These are phyloP conservation scores for Carex pumila DNA, from an alignment of 176 grass and related monocot species.

Conservation along the genomic window DNA sequence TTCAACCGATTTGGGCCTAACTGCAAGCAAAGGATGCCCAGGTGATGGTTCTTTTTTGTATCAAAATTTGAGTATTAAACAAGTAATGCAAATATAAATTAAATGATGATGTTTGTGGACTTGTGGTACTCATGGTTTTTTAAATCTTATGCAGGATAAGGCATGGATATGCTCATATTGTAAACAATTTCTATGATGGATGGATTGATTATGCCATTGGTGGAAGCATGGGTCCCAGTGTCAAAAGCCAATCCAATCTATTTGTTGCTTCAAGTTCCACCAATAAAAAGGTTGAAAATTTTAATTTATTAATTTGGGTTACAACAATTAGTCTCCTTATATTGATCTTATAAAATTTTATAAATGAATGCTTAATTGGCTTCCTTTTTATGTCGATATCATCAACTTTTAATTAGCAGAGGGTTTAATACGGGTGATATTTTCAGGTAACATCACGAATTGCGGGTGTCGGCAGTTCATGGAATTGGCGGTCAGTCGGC, in stretches of 20 bases:
- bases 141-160: constrained; percentile 36
- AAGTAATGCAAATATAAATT: neutral
- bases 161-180: constrained; percentile 69
- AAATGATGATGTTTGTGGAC: neutral
- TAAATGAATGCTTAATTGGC: no score
- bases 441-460: constrained; percentile 49
- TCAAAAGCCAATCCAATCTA: constrained; percentile 75
- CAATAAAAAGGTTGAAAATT: constrained; percentile 36
- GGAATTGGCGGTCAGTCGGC: constrained; percentile 58
- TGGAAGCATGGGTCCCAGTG: constrained; percentile 55
- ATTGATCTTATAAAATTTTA: no score
- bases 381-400: no score
- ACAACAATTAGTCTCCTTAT: neutral
- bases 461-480: neutral
- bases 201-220: constrained; percentile 84
- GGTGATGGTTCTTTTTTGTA: constrained; percentile 29
- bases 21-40: constrained; percentile 89
- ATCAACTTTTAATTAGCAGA: neutral
- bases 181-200: constrained; percentile 72
- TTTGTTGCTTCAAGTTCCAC: constrained; percentile 39
- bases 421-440: neutral
- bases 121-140: no score
- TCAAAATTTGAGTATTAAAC: neutral
- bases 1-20: constrained; percentile 74
- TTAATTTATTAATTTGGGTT: neutral